phyloP scores from a whole-genome alignment of 108 stramenopile genomes.

The Stephanodiscus triporus region DNA sequence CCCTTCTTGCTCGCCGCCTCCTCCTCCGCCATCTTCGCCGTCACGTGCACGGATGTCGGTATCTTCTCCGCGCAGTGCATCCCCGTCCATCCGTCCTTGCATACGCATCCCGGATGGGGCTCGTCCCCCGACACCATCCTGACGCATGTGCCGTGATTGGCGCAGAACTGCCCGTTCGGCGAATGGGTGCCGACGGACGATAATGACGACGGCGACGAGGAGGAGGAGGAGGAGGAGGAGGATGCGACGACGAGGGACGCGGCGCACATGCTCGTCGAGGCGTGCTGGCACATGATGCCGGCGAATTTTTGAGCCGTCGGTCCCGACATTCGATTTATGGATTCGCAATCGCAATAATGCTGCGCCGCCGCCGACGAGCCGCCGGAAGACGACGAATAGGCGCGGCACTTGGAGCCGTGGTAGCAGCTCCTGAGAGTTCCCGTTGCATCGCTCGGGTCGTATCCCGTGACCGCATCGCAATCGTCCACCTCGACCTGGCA shows the following conservation, averaged over 20 bases:
- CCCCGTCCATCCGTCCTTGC: slow-evolving; percentile 13
- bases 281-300: slow-evolving; percentile 28
- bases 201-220: too few species aligned
- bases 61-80: slow-evolving; percentile 15
- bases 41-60: background rate
- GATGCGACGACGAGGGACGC: slow-evolving; percentile 9
- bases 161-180: slow-evolving; percentile 20
- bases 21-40: background rate
- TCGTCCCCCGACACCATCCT: slow-evolving; percentile 15
- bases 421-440: background rate
- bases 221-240: background rate
- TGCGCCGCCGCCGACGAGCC: too few species aligned
- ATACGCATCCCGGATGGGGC: slow-evolving; percentile 23
- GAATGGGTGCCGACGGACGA: background rate
- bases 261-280: slow-evolving; percentile 18
- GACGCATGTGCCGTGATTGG: slow-evolving; percentile 26
- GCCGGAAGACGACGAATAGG: background rate
- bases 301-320: slow-evolving; percentile 17
- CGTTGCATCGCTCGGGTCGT: background rate
- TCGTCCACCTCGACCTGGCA: slow-evolving; percentile 31
- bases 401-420: slow-evolving; percentile 6
- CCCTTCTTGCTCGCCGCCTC: background rate
- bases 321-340: background rate
- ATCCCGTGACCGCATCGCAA: slow-evolving; percentile 13
- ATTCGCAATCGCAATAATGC: slow-evolving; percentile 14